phyloP scores from a whole-genome alignment of 257 asterid genomes.

The Anisodus acutangulus region DNA sequence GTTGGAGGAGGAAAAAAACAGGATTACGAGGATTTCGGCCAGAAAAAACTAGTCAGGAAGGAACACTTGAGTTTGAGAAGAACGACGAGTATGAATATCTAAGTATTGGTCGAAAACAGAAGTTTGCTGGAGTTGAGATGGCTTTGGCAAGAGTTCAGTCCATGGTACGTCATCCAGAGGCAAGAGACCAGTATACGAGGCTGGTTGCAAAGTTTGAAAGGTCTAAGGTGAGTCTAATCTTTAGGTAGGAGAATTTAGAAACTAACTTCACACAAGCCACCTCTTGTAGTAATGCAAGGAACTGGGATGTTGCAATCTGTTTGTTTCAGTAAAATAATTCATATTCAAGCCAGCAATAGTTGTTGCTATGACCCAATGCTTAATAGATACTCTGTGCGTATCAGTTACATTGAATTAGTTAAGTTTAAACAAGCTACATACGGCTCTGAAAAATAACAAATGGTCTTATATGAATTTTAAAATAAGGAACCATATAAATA shows the following conservation, averaged over 20 bases:
- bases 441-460: neutral
- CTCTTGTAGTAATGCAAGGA: slow-evolving; percentile 2
- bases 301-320: neutral
- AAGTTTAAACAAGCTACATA: neutral
- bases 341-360: neutral
- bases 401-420: too few relatives aligned
- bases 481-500: neutral
- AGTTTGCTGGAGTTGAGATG: slow-evolving; percentile 37
- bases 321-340: neutral
- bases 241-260: neutral
- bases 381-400: neutral
- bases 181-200: slow-evolving; percentile 39
- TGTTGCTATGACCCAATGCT: neutral
- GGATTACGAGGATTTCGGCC: slow-evolving; percentile 40
- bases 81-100: slow-evolving; percentile 39
- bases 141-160: slow-evolving; percentile 38
- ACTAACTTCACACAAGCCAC: neutral
- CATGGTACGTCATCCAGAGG: slow-evolving; percentile 42
- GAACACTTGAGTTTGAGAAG: slow-evolving; percentile 28
- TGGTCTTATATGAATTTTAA: neutral
- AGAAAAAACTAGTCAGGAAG: slow-evolving; percentile 15
- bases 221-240: slow-evolving; percentile 32
- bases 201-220: slow-evolving; percentile 35
- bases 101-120: slow-evolving; percentile 33
- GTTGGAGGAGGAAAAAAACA: slow-evolving; percentile 43